Evolutionary conservation across 2,329 filamentous ascomycete species (phyloP).

Genomic region (Talaromyces sp.): DNA sequence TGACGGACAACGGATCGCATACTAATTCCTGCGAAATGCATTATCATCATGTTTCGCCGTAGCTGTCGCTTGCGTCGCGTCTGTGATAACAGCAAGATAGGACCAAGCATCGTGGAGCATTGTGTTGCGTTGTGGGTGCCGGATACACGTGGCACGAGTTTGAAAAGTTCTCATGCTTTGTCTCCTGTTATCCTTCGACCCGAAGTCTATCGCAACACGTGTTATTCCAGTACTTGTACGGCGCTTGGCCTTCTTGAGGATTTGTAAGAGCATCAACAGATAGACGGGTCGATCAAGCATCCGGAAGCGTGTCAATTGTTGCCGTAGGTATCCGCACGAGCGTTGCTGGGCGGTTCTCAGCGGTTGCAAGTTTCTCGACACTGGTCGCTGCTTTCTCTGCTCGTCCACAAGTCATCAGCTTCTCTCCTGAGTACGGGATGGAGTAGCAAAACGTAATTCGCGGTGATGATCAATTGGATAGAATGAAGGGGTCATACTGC

Average conservation of each 20-base stretch:
- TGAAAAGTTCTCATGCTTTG: neutral
- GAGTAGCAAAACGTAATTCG: no score
- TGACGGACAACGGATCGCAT: neutral
- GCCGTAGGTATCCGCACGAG: slow-evolving; percentile 40
- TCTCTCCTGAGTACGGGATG: no score
- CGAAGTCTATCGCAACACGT: neutral
- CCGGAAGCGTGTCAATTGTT: slow-evolving; percentile 19
- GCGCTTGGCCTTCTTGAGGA: neutral
- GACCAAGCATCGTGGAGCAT: neutral
- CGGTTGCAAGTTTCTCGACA: neutral
- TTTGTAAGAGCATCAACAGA: neutral
- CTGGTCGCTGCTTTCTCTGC: slow-evolving; percentile 12
- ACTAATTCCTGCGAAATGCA: neutral
- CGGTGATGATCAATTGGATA: no score
- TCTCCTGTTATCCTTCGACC: neutral
- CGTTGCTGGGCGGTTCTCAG: slow-evolving; percentile 32
- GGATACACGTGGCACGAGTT: neutral
- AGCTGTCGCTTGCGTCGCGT: neutral
- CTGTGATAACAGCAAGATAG: neutral
- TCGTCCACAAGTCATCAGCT: slow-evolving; percentile 2
- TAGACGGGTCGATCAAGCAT: neutral
- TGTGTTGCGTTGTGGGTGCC: neutral
- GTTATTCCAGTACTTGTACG: neutral
- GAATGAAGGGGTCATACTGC: slow-evolving; percentile 43
- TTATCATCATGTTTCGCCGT: neutral